phyloP scores from a whole-genome alignment of 2,329 filamentous ascomycete species.

The Cercospora brassicicola region DNA sequence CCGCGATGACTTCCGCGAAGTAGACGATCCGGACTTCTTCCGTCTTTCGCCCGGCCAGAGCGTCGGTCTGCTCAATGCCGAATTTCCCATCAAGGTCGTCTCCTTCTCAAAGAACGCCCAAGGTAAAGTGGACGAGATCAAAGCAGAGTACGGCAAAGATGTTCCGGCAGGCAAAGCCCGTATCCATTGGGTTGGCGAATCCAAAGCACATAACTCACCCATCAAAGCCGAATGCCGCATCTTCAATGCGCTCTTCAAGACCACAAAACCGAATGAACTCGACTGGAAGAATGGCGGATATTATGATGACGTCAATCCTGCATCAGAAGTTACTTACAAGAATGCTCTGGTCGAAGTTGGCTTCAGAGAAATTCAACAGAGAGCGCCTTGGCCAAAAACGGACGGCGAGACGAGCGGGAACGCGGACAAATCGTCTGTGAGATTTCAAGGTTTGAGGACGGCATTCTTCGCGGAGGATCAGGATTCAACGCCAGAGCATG shows the following conservation, averaged over 20 bases:
- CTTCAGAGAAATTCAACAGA: slow-evolving; percentile 70
- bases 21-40: slow-evolving; percentile 72
- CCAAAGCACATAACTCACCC: slow-evolving; percentile 60
- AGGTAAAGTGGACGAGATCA: slow-evolving; percentile 67
- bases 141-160: slow-evolving; percentile 69
- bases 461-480: slow-evolving; percentile 77
- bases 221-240: slow-evolving; percentile 71
- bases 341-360: slow-evolving; percentile 80
- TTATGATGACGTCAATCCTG: slow-evolving; percentile 77
- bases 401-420: slow-evolving; percentile 67
- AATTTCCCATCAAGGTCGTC: slow-evolving; percentile 67
- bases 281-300: slow-evolving; percentile 71
- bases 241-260: slow-evolving; percentile 82
- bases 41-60: slow-evolving; percentile 72
- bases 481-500: slow-evolving; percentile 66
- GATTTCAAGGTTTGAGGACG: slow-evolving; percentile 89
- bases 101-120: slow-evolving; percentile 68
- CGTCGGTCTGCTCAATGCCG: slow-evolving; percentile 70
- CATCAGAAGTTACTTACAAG: slow-evolving; percentile 76
- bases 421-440: slow-evolving; percentile 64
- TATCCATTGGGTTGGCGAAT: slow-evolving; percentile 86
- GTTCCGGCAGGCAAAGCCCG: slow-evolving; percentile 48
- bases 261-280: slow-evolving; percentile 73
- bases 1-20: slow-evolving; percentile 72
- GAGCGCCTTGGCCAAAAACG: slow-evolving; percentile 79